Conservation (phyloP, 176 grass and related monocot species). For the Cenchrus americanus region DNA sequence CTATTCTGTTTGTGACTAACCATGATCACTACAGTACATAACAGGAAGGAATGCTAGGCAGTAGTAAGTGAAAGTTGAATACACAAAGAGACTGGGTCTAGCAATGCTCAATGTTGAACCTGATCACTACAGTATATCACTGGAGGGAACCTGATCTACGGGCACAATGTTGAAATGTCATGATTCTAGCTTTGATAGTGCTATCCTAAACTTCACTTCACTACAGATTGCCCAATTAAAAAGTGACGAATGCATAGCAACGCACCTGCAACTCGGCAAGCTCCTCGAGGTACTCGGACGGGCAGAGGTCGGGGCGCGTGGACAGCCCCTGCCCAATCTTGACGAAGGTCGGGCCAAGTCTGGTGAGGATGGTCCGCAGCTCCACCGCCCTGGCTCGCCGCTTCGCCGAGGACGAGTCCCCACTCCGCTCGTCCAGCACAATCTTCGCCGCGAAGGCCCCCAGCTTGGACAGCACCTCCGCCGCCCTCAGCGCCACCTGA, state of each 20-base stretch:
- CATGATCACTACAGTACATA: conserved; percentile 1
- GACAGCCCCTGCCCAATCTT: conserved; percentile 96
- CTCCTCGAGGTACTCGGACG: conserved; percentile 91
- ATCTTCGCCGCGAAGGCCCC: conserved; percentile 63
- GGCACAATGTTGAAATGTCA: not conserved
- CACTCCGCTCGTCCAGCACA: conserved; percentile 66
- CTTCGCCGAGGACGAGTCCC: conserved; percentile 43
- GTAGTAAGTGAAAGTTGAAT: not conserved
- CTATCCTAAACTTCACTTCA: not conserved
- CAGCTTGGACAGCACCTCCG: conserved; percentile 76
- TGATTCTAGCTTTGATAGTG: not conserved
- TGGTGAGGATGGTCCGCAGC: conserved; percentile 74
- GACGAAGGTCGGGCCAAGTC: conserved; percentile 94
- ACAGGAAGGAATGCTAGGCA: not conserved
- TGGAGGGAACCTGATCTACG: not conserved
- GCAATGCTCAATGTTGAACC: not conserved
- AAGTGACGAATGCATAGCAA: conserved; percentile 7
- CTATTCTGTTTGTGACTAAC: not conserved
- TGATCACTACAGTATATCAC: too few relatives aligned
- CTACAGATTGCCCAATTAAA: not conserved
- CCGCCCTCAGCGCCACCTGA: conserved; percentile 67
- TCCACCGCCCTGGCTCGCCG: conserved; percentile 76
- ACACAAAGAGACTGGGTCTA: conserved; percentile 3
- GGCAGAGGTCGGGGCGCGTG: conserved; percentile 90
- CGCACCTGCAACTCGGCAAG: conserved; percentile 87